Evolutionary conservation across 2,329 filamentous ascomycete species (phyloP), one percentile per base, ranked within the genome.

Genomic region (Diaporthe aspalathi): DNA sequence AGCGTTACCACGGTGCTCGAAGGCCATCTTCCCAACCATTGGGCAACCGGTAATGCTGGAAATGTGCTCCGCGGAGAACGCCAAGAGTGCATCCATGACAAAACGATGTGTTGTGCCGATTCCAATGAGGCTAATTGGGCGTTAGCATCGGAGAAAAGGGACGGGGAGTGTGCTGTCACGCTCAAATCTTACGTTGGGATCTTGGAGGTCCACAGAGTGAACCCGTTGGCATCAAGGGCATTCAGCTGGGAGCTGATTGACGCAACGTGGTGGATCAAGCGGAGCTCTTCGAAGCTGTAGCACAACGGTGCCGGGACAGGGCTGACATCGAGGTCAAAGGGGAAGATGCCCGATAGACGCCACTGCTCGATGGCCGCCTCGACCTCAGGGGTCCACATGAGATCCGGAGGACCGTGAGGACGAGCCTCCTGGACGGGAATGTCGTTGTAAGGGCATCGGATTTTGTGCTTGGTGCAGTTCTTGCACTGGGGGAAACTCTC

Each of bases 381-480:
- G 75, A 96, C 93, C 77, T 95, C 92, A 20, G 93, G 92, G 52
- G 93, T 95, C 91, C 95, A 97, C 80, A 96, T 90, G 68, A 98
- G 88, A 77, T 91, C 89, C 71, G 89, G 86, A 74, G 90, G 89
- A 74, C 89, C 89, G 52, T 86, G 84, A 47, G 88, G 86, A 75
- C 89, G 85, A 76, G 89, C 86, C 75, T 93, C 91, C 71, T 91
- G 87, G 56, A 89, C 86, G 62, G 93, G 89, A 79, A 91, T 91
- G 80, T 98, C 95, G 87, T 97, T 97, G 85, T 98, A 99, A 77
- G 97, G 96, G 83, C 96, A 99, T 78, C 95, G 93, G 78, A 97
- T 96, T 85, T 98, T 97, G 84, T 99, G 96, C 84, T 98, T 99
- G 73, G 95, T 98, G 84, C 96, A 99, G 83, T 99, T 99, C 77